phyloP scores from a whole-genome alignment of 1,284 basidiomycete genomes.

The Pascua sp. region DNA sequence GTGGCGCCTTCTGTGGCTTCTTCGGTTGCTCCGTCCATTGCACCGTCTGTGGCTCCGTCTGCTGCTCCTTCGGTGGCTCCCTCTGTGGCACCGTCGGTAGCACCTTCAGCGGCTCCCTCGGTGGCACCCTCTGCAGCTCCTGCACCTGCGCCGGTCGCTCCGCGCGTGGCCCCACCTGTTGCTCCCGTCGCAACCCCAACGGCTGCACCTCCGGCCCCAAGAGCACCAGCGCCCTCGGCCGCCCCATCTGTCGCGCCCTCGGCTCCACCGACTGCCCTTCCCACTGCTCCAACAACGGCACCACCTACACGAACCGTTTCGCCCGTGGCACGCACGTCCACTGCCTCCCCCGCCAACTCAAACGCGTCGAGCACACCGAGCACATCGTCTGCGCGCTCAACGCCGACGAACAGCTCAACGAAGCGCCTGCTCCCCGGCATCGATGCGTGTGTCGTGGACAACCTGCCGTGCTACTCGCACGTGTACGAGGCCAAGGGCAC shows the following conservation, averaged over 20 bases:
- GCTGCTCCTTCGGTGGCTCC: neutral
- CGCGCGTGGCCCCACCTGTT: too few species aligned
- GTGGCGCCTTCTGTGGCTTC: neutral
- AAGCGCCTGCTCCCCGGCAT: conserved; percentile 40
- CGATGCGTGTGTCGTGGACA: conserved; percentile 42
- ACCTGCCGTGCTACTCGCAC: conserved; percentile 44
- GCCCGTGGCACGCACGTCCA: conserved; percentile 10
- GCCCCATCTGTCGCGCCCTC: neutral
- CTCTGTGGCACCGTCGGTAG: neutral
- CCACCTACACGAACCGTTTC: conserved; percentile 15
- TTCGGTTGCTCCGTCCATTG: neutral
- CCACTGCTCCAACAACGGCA: neutral
- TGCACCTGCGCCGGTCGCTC: too few species aligned
- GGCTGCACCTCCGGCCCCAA: too few species aligned
- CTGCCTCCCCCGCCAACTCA: conserved; percentile 10
- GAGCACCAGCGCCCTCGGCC: neutral
- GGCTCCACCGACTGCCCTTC: neutral
- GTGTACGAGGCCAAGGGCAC: conserved; percentile 23
- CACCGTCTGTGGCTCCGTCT: neutral
- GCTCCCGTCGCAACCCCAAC: too few species aligned
- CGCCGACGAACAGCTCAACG: conserved; percentile 18
- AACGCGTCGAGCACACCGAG: conserved; percentile 1
- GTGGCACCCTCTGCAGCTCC: too few species aligned
- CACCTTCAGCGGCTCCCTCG: neutral
- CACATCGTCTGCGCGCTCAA: conserved; percentile 6